Conservation (phyloP, 106 monocot species). For the Xerophyta viscosa region DNA sequence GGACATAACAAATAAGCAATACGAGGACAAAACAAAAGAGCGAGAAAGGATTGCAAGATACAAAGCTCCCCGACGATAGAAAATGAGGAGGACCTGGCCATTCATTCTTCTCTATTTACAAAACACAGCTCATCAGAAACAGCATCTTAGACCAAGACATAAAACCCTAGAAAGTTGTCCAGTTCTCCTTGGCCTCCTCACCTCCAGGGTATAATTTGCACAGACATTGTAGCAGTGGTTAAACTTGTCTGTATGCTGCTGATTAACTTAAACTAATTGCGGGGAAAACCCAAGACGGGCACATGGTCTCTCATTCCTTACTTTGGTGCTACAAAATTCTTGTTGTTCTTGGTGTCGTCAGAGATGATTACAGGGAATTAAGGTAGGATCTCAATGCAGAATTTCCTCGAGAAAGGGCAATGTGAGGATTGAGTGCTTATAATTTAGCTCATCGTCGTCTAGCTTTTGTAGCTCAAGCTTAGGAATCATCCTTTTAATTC, state of each 20-base stretch:
- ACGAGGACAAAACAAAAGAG: too few species aligned
- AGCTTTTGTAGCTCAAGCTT: slow-evolving; percentile 10
- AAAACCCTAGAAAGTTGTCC: neutral
- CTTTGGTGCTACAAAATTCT: slow-evolving; percentile 3
- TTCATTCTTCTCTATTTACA: too few species aligned
- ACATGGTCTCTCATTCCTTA: slow-evolving; percentile 3
- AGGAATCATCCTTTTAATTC: slow-evolving; percentile 6
- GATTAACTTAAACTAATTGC: neutral
- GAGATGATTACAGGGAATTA: slow-evolving; percentile 1
- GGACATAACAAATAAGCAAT: too few species aligned
- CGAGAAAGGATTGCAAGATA: too few species aligned
- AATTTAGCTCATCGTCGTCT: slow-evolving; percentile 10
- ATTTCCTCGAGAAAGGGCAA: slow-evolving; percentile 13
- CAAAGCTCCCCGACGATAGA: too few species aligned
- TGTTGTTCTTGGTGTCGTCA: neutral
- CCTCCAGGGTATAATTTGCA: neutral
- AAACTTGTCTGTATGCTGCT: neutral
- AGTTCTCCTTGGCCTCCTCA: slow-evolving; percentile 7
- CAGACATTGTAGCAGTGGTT: neutral
- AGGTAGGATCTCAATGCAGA: neutral
- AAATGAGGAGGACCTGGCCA: too few species aligned
- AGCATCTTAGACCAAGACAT: neutral
- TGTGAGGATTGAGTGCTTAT: slow-evolving; percentile 7
- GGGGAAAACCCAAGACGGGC: too few species aligned
- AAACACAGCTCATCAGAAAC: neutral